These are phyloP conservation scores for Phylloporus sp. DNA, from an alignment of 768 basidiomycete species.

Conservation along the genomic window DNA sequence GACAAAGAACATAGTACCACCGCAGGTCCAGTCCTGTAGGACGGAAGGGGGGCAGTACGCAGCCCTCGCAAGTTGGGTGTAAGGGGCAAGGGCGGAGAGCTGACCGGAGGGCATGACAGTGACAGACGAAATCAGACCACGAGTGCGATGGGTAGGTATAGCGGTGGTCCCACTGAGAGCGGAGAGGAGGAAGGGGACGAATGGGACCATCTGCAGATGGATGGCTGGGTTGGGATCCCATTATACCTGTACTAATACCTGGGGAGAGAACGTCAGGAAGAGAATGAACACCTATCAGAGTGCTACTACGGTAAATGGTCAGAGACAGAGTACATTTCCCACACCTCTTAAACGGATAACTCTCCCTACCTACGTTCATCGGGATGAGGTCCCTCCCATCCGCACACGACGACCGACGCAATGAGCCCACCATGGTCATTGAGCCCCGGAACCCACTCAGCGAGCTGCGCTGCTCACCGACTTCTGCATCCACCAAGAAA, in stretches of 20 bases:
- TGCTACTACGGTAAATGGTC: no score
- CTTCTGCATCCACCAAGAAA: conserved; percentile 38
- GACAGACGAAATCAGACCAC: conserved; percentile 7
- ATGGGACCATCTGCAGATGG: not conserved
- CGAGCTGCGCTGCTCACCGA: no score
- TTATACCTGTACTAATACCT: not conserved
- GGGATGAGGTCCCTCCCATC: no score
- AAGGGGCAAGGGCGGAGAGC: conserved; percentile 41
- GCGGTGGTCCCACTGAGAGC: conserved; percentile 5
- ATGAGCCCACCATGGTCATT: no score
- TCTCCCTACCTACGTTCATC: not conserved
- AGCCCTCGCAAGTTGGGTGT: conserved; percentile 50
- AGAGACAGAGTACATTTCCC: no score
- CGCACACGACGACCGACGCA: not conserved
- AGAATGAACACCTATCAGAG: not conserved
- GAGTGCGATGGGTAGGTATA: not conserved
- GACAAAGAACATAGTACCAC: conserved; percentile 29
- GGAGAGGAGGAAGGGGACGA: not conserved
- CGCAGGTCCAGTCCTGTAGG: conserved; percentile 42
- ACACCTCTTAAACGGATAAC: no score
- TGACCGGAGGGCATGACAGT: conserved; percentile 27
- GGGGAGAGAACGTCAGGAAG: not conserved
- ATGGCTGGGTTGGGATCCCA: not conserved
- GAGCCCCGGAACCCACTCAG: no score
- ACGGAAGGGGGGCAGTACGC: conserved; percentile 46